These are phyloP conservation scores for Linnemannia zychae DNA, from an alignment of 192 early-diverging fungal species.

Conservation along the genomic window DNA sequence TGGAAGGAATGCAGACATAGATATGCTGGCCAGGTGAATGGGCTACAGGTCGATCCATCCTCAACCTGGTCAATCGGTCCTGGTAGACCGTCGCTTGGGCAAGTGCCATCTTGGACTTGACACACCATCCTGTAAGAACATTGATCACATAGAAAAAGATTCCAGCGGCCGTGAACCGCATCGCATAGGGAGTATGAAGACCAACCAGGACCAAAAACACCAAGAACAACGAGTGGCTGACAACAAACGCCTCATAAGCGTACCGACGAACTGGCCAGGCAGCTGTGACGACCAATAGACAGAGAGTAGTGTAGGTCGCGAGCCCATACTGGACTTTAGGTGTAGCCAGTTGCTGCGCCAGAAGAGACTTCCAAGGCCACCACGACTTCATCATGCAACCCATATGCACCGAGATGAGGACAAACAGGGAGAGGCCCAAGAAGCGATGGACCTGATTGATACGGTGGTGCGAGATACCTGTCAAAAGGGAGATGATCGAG, in stretches of 20 bases:
- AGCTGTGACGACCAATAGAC: constrained; percentile 64
- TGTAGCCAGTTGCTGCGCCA: constrained; percentile 35
- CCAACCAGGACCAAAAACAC: constrained; percentile 63
- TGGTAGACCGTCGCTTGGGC: constrained; percentile 52
- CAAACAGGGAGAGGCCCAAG: constrained; percentile 51
- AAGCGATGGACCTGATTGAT: constrained; percentile 62
- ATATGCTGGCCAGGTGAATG: constrained; percentile 62
- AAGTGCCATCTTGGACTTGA: constrained; percentile 56
- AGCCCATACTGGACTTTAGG: constrained; percentile 65
- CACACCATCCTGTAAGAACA: constrained; percentile 57
- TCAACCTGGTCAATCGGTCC: constrained; percentile 51
- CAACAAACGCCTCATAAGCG: constrained; percentile 62
- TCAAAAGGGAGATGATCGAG: constrained; percentile 58
- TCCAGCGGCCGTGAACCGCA: constrained; percentile 63
- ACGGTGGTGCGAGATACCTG: constrained; percentile 61
- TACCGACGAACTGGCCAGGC: constrained; percentile 62
- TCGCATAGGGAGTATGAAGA: constrained; percentile 68
- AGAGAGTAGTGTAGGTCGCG: constrained; percentile 57
- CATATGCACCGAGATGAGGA: constrained; percentile 65
- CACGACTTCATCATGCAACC: constrained; percentile 59
- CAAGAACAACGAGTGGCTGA: constrained; percentile 60
- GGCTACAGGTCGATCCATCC: constrained; percentile 36
- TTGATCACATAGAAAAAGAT: constrained; percentile 62
- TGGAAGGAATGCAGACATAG: constrained; percentile 61
- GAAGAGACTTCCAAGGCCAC: constrained; percentile 39